These are phyloP conservation scores for Magnaporthiopsis poae DNA, from an alignment of 2,329 filamentous ascomycete genomes.

Conservation along the genomic window DNA sequence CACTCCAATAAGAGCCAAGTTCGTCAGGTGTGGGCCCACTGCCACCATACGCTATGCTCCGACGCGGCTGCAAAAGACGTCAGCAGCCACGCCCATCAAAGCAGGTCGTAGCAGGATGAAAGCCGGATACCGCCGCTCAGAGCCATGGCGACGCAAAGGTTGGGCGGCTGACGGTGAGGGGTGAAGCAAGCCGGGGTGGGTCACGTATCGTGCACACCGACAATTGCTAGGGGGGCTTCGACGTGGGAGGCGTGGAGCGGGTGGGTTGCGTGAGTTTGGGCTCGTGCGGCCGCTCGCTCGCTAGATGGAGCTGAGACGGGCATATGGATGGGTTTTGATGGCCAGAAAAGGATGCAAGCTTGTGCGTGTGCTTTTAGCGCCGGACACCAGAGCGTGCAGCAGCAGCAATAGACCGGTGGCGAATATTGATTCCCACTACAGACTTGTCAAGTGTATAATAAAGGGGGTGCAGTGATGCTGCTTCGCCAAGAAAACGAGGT, in stretches of 20 bases:
- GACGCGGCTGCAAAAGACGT: not conserved
- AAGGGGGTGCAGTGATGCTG: not conserved
- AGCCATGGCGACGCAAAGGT: not conserved
- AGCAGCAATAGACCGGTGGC: not conserved
- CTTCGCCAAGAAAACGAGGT: not conserved
- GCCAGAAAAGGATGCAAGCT: not conserved
- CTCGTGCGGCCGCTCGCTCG: not conserved
- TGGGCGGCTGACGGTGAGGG: not conserved
- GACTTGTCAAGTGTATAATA: not conserved
- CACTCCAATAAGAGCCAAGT: not conserved
- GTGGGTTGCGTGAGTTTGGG: not conserved
- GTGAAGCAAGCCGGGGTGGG: not conserved
- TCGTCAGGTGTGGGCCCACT: not conserved
- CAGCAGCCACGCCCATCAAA: not conserved
- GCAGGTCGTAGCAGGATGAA: not conserved
- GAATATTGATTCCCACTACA: not conserved
- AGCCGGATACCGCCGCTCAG: not conserved
- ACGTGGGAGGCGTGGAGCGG: not conserved
- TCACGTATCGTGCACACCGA: not conserved
- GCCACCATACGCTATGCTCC: not conserved
- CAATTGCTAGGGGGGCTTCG: not conserved
- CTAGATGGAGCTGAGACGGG: not conserved
- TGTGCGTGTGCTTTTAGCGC: not conserved
- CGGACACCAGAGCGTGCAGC: not conserved
- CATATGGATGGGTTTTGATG: not conserved